Conservation (phyloP, 805 yeast species). For the Hanseniaspora meyeri region DNA sequence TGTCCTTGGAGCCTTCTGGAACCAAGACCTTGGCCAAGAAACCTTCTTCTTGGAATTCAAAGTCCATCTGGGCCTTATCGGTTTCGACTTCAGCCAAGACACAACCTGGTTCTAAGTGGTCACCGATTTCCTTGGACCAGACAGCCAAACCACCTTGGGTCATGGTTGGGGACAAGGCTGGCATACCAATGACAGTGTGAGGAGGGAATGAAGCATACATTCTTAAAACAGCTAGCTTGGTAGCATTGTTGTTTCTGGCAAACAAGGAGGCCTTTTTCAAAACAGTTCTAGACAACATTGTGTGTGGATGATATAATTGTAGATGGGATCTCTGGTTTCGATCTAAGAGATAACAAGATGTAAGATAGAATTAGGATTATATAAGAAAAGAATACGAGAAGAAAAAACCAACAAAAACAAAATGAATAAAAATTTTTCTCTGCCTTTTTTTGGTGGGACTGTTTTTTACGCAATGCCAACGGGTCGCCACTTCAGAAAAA, state of each 20-base stretch:
- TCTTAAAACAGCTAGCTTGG: conserved; percentile 22
- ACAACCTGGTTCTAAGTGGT: conserved; percentile 79
- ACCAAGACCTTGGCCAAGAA: conserved; percentile 76
- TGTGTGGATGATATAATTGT: neutral
- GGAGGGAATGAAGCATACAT: conserved; percentile 48
- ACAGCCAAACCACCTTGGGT: conserved; percentile 82
- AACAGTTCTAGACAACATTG: conserved; percentile 14
- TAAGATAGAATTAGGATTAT: neutral
- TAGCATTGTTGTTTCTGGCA: conserved; percentile 22
- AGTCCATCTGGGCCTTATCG: conserved; percentile 96
- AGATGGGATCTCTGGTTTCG: neutral
- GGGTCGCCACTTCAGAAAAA: too few relatives aligned
- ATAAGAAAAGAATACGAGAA: neutral
- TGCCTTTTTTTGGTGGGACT: too few relatives aligned
- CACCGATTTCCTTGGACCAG: conserved; percentile 88
- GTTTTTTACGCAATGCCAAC: too few relatives aligned
- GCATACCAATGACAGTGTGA: conserved; percentile 89
- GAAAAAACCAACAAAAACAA: too few relatives aligned
- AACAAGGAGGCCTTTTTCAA: conserved; percentile 23
- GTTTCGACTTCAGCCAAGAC: conserved; percentile 94
- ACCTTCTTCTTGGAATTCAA: conserved; percentile 96
- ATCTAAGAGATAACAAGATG: too few relatives aligned
- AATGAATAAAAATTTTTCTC: conserved; percentile 14
- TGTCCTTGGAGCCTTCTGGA: conserved; percentile 74
- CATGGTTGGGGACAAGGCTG: conserved; percentile 99